A percentile compares a stretch with the other conserved stretches of the same genome.
Evolutionary conservation across 345 rosid genomes (phyloP).

Genomic region (Hevea brasiliensis): DNA sequence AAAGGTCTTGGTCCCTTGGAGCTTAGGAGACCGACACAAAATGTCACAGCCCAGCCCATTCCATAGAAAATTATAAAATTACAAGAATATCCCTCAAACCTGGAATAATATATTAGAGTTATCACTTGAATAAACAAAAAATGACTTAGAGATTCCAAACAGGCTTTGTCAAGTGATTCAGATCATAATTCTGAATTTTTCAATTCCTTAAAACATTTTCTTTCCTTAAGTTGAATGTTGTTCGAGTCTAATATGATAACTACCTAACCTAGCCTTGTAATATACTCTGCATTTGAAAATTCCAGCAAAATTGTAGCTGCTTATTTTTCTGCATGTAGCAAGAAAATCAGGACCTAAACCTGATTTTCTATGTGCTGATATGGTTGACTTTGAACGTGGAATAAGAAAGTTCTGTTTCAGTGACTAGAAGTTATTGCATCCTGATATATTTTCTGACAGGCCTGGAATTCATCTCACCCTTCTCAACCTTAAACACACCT

Average conservation of each 20-base stretch:
- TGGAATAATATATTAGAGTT: no score
- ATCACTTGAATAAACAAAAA: no score
- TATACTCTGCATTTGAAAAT: no score
- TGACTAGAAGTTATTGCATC: neutral
- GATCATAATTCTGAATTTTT: no score
- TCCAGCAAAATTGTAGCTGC: neutral
- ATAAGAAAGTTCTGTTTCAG: neutral
- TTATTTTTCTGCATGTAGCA: neutral
- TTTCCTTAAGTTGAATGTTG: neutral
- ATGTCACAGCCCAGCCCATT: neutral
- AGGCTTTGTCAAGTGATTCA: no score
- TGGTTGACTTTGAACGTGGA: neutral
- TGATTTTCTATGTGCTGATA: neutral
- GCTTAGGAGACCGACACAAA: neutral
- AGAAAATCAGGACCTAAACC: neutral
- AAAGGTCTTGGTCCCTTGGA: no score
- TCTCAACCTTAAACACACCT: no score
- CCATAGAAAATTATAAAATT: no score
- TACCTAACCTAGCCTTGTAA: neutral
- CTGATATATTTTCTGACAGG: neutral
- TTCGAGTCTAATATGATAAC: neutral
- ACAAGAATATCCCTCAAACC: neutral
- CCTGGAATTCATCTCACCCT: neutral
- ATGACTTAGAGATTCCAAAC: no score
- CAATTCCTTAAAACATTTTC: no score